Percentiles rank a stretch among this genome's conserved stretches.
phyloP scores from a whole-genome alignment of 2,329 filamentous ascomycete genomes.

The Colletotrichum spinosum region DNA sequence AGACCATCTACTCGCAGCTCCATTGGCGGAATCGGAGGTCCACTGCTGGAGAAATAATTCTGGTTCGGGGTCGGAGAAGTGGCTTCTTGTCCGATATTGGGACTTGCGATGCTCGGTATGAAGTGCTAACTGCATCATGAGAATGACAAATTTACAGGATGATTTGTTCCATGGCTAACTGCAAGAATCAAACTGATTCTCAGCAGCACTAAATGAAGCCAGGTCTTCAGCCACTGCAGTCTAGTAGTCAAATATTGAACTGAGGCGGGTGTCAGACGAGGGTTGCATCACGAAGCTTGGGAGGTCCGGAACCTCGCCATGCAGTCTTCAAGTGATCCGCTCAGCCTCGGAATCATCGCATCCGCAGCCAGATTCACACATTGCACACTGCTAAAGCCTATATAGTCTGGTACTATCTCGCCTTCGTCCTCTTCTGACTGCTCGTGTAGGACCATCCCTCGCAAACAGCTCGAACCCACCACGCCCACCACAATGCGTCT shows the following conservation, averaged over 20 bases:
- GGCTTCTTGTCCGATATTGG: not conserved
- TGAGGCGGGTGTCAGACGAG: not conserved
- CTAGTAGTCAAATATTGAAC: not conserved
- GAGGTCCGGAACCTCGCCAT: not conserved
- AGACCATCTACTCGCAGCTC: not conserved
- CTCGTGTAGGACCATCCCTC: not conserved
- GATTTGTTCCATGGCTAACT: not conserved
- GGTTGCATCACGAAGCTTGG: not conserved
- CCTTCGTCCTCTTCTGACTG: not conserved
- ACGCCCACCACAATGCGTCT: slow-evolving; percentile 6
- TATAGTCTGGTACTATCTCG: not conserved
- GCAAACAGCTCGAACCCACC: not conserved
- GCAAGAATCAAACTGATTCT: too few species aligned
- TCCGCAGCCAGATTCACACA: slow-evolving; percentile 17
- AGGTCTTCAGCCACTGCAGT: too few species aligned
- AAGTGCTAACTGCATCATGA: not conserved
- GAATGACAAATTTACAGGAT: not conserved
- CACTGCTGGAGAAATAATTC: slow-evolving; percentile 14
- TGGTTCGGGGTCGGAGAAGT: slow-evolving; percentile 14
- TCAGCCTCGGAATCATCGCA: slow-evolving; percentile 20
- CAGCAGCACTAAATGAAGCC: too few species aligned
- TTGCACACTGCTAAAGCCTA: not conserved
- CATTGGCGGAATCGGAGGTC: slow-evolving; percentile 22
- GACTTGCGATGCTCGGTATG: not conserved
- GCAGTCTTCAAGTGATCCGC: slow-evolving; percentile 11